Base-by-base conservation (phyloP, 768 basidiomycete genomes). In the Xerocomus potaroensis region DNA sequence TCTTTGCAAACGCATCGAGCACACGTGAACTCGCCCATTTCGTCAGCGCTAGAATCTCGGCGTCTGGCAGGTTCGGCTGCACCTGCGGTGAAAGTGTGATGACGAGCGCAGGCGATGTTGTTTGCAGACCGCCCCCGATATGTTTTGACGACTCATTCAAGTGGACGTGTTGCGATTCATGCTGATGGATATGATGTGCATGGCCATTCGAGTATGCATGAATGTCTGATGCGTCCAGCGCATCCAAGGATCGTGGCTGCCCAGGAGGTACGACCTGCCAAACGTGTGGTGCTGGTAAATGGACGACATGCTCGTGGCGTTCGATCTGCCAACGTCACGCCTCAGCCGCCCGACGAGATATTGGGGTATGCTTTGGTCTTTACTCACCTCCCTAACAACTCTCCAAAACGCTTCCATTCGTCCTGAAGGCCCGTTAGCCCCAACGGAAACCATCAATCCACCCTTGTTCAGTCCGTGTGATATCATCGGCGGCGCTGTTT, bases 51-150 rank as follows among this genome's bases (percentile, higher is more conserved):
- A 94, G 58, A 38, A 90, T 78, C 37, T 87, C 87, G 21, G 73
- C 75, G 63, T 93, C 91, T 7, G 72, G 73, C 33, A 90, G 59
- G 47, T 84, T 81, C 30, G 72, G 64, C 30, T 72, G 67, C 12
- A 95, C 86, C 59, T 91, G 90, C 35, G 90, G 66, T 60, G 91
- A 84, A 21, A 94, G 70, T 24, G 91, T 89, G 24, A 90, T 81
- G 12, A 95, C 76, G 48, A 91, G 71, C n/a, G 63, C 56, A 18
- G 73, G 68, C 11, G 71, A 62, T 8, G 60, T 55, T 44, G 32
- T 46, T 10, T 19, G 38, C 3, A 33, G 27, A 33, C 18, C 21
- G 21, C 15, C 30, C 30, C 34, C 44, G 4, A 47, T 45, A 29
- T 39, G 47, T 8, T 33, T 43, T 14, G 49, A 42, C 29, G 50